phyloP scores from a whole-genome alignment of 2,329 filamentous ascomycete genomes.

The Cordyceps cicadae region DNA sequence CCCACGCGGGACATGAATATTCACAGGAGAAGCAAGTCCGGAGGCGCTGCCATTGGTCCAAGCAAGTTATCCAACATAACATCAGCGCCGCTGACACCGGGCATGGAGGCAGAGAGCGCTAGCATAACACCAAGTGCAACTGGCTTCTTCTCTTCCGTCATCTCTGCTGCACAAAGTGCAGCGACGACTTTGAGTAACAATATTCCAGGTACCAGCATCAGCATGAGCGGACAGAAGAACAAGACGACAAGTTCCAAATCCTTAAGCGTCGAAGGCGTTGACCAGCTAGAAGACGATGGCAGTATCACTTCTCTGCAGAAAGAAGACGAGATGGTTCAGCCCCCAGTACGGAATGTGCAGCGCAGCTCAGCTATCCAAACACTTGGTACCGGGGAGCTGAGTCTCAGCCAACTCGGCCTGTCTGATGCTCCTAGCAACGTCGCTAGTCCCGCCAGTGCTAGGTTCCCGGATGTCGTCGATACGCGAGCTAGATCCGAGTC shows the following conservation, averaged over 20 bases:
- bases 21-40: conserved; percentile 49
- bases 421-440: conserved; percentile 46
- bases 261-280: conserved; percentile 19
- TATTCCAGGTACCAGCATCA: conserved; percentile 57
- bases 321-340: neutral
- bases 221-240: conserved; percentile 34
- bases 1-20: conserved; percentile 64
- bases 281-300: conserved; percentile 4
- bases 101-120: conserved; percentile 55
- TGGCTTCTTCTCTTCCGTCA: conserved; percentile 88
- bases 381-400: conserved; percentile 79
- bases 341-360: conserved; percentile 27
- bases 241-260: conserved; percentile 17
- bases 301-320: conserved; percentile 25
- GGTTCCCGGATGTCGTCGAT: conserved; percentile 42
- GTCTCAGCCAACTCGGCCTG: conserved; percentile 81
- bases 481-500: conserved; percentile 47
- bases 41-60: conserved; percentile 51
- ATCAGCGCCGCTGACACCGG: conserved; percentile 62
- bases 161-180: conserved; percentile 89
- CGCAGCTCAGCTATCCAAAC: conserved; percentile 79
- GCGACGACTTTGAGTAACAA: conserved; percentile 67
- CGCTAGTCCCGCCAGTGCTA: conserved; percentile 49
- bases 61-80: conserved; percentile 82
- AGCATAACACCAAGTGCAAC: conserved; percentile 46